A percentile compares a stretch with the other conserved stretches of the same genome.
These are phyloP conservation scores for Aspergillus fructus DNA, from an alignment of 2,329 filamentous ascomycete species.

Conservation along the genomic window DNA sequence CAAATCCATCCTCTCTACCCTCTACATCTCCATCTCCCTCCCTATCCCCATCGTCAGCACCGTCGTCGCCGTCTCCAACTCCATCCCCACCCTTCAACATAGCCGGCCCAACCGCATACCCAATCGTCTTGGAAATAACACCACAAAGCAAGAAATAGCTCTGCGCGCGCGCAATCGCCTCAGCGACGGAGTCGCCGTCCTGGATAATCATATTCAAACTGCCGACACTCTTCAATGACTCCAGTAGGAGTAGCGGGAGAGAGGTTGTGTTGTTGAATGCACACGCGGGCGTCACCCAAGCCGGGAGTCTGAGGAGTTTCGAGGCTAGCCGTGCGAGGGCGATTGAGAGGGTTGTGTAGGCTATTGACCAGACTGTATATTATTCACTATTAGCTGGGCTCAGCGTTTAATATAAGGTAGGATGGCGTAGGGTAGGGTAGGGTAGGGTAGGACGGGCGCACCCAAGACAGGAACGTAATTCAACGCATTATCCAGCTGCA, in stretches of 20 bases:
- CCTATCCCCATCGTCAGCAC: conserved; percentile 19
- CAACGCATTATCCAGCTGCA: conserved; percentile 47
- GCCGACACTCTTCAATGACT: conserved; percentile 56
- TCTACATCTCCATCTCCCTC: neutral
- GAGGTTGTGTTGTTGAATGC: conserved; percentile 60
- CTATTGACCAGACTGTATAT: conserved; percentile 49
- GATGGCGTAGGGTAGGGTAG: no score
- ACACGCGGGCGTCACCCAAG: conserved; percentile 55
- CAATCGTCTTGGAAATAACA: conserved; percentile 62
- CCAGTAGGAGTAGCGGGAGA: conserved; percentile 52
- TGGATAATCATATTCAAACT: conserved; percentile 53
- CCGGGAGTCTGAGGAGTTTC: conserved; percentile 49
- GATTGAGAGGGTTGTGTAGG: conserved; percentile 52
- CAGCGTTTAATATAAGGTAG: no score
- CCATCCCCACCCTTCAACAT: conserved; percentile 49
- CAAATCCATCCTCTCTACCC: neutral
- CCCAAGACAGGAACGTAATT: conserved; percentile 52
- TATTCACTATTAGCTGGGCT: neutral
- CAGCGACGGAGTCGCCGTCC: conserved; percentile 43
- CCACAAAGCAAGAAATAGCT: conserved; percentile 67
- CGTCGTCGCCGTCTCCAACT: conserved; percentile 26
- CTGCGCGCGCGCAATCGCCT: conserved; percentile 59
- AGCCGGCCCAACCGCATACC: conserved; percentile 62
- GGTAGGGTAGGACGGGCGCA: conserved; percentile 16
- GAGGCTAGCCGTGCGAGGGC: conserved; percentile 46